phyloP scores from a whole-genome alignment of 2,329 filamentous ascomycete species.

The Fusarium decemcellulare region DNA sequence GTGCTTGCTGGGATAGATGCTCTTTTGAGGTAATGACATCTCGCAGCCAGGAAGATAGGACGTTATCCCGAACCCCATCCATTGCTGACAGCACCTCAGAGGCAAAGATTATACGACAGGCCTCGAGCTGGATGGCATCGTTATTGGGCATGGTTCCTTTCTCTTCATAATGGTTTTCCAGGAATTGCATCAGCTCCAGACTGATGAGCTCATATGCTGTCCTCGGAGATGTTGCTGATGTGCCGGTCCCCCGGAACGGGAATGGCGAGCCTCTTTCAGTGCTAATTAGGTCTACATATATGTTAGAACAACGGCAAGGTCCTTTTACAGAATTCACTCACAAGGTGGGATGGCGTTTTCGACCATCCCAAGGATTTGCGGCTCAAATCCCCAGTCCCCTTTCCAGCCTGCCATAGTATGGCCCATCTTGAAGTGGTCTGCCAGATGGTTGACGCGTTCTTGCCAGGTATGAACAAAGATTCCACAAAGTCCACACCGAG shows the following conservation, averaged over 20 bases:
- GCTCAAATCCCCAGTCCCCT: constrained; percentile 1
- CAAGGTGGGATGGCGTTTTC: constrained; percentile 1
- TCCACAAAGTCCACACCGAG: not conserved
- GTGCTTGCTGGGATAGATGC: not conserved
- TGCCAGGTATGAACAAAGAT: not conserved
- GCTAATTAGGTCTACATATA: not conserved
- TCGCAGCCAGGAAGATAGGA: not conserved
- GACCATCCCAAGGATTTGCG: not conserved
- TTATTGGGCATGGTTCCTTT: not conserved
- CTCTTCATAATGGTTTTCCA: constrained; percentile 1
- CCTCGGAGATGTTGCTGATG: not conserved
- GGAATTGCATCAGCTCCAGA: not conserved
- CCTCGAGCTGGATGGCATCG: not conserved
- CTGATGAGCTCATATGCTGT: constrained; percentile 1
- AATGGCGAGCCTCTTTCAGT: not conserved
- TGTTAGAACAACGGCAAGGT: not conserved
- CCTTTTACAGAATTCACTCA: not conserved
- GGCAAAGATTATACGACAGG: not conserved
- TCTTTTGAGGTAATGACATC: not conserved
- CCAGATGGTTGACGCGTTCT: not conserved
- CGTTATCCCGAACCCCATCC: not conserved
- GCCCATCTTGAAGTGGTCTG: constrained; percentile 2
- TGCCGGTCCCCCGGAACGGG: not conserved
- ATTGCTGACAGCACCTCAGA: not conserved
- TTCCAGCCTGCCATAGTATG: constrained; percentile 3